Evolutionary conservation across 2,329 filamentous ascomycete species (phyloP).

Genomic region (Chaetothyriales sp.): DNA sequence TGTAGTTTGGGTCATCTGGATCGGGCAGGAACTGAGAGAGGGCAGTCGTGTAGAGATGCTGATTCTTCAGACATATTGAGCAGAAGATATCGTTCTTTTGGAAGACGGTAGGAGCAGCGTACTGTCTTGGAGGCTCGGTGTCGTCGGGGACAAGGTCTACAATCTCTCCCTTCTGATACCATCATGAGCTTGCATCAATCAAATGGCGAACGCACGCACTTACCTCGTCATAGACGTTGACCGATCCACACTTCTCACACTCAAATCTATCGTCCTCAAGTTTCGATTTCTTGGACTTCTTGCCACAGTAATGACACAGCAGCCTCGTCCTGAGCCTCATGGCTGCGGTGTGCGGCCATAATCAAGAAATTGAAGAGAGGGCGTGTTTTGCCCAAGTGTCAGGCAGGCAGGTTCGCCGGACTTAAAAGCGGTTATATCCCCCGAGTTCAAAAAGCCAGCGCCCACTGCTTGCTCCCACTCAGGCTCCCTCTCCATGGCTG

Average conservation of each 20-base stretch:
- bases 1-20: slow-evolving; percentile 53
- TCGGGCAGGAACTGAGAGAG: slow-evolving; percentile 68
- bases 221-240: slow-evolving; percentile 82
- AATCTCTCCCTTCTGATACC: slow-evolving; percentile 63
- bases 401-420: background rate
- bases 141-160: slow-evolving; percentile 62
- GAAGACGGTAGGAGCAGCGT: slow-evolving; percentile 17
- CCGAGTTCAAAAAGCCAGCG: background rate
- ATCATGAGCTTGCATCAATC: slow-evolving; percentile 2
- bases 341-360: background rate
- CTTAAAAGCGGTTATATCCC: background rate
- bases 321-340: slow-evolving; percentile 34
- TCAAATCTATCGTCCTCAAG: slow-evolving; percentile 51
- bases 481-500: background rate
- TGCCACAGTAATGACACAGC: slow-evolving; percentile 74
- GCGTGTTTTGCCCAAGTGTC: background rate
- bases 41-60: slow-evolving; percentile 62
- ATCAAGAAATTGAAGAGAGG: background rate
- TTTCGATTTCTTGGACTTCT: slow-evolving; percentile 26
- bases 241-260: slow-evolving; percentile 67
- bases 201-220: slow-evolving; percentile 12
- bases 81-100: slow-evolving; percentile 46
- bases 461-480: background rate
- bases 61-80: slow-evolving; percentile 72
- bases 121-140: slow-evolving; percentile 19